phyloP scores from a whole-genome alignment of 176 grass and related monocot species.

The Cymbopogon citratus region DNA sequence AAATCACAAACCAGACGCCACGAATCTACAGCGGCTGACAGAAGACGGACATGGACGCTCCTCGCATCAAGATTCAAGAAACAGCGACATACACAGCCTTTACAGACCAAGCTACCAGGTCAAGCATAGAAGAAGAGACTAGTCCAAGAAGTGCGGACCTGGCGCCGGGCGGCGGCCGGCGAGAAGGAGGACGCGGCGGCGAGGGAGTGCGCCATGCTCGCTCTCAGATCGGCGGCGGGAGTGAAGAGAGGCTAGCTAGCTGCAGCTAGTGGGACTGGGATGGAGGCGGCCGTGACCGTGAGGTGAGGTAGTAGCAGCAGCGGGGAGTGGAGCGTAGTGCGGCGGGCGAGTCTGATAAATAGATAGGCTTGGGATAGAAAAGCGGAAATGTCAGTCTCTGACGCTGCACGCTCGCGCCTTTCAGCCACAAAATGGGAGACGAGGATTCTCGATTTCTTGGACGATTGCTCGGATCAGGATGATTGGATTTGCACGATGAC shows the following conservation, averaged over 20 bases:
- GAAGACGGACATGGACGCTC: neutral
- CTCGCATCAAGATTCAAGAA: neutral
- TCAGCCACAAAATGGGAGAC: neutral
- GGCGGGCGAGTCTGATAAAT: conserved; percentile 33
- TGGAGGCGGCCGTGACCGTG: neutral
- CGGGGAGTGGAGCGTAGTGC: neutral
- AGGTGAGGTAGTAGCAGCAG: neutral
- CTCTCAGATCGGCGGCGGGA: conserved; percentile 7
- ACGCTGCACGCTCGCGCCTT: neutral
- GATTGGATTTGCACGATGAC: neutral
- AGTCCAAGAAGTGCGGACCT: conserved; percentile 28
- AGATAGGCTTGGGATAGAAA: conserved; percentile 33
- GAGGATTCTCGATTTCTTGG: neutral
- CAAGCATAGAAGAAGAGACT: neutral
- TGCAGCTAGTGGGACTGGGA: neutral
- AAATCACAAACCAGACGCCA: neutral
- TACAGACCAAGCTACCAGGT: neutral
- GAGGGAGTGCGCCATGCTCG: conserved; percentile 40
- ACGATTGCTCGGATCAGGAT: neutral
- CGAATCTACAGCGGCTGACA: neutral
- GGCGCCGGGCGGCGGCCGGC: conserved; percentile 15
- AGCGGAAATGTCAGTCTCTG: conserved; percentile 6
- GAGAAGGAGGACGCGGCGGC: conserved; percentile 22
- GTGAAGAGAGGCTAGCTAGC: neutral
- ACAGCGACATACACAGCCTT: neutral